Conservation (phyloP, 2,329 filamentous ascomycete species). For the Malbranchea cinnamomea region DNA sequence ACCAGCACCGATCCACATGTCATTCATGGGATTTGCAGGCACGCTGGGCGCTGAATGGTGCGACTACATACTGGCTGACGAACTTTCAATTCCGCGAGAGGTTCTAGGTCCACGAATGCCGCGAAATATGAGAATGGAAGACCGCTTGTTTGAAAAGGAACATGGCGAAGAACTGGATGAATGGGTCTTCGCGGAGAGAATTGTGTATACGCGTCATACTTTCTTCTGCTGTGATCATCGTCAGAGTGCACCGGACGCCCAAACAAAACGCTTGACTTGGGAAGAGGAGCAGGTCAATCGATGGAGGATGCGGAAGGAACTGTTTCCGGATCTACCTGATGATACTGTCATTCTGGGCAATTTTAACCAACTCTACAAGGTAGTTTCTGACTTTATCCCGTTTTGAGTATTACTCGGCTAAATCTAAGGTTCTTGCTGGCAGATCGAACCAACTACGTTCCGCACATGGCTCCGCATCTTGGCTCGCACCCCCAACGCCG, state of each 20-base stretch:
- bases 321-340: conserved; percentile 72
- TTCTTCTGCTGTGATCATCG: conserved; percentile 98
- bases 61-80: conserved; percentile 86
- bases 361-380: conserved; percentile 98
- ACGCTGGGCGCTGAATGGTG: conserved; percentile 97
- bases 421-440: conserved; percentile 2
- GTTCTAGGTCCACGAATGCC: conserved; percentile 69
- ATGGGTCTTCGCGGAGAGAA: conserved; percentile 95
- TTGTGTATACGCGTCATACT: conserved; percentile 84
- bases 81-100: conserved; percentile 65
- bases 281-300: conserved; percentile 64
- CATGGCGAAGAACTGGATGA: conserved; percentile 54
- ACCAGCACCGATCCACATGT: conserved; percentile 94
- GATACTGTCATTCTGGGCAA: conserved; percentile 87
- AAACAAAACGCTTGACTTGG: conserved; percentile 58
- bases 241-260: conserved; percentile 65
- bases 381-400: conserved; percentile 27
- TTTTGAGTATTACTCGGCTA: conserved; percentile 1
- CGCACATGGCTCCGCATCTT: conserved; percentile 90
- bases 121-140: conserved; percentile 59
- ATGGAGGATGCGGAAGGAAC: conserved; percentile 84
- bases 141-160: conserved; percentile 47
- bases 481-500: conserved; percentile 65
- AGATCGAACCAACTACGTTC: conserved; percentile 97
- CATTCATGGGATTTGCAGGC: conserved; percentile 97